Percentiles rank a stretch among this genome's conserved stretches.
Evolutionary conservation across 176 grass and related monocot genomes (phyloP).

Genomic region (Phyllostachys edulis): DNA sequence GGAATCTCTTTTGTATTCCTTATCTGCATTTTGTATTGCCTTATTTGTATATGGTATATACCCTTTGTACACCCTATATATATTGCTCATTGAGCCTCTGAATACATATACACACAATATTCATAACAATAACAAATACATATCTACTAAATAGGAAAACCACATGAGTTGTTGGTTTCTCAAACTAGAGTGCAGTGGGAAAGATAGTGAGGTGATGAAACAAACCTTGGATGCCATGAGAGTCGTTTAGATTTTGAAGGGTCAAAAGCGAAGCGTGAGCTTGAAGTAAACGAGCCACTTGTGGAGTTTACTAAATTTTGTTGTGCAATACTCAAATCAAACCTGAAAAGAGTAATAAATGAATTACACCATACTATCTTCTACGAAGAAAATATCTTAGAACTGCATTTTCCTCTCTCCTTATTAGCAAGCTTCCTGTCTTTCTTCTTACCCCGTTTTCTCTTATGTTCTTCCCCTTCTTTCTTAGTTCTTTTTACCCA

Average conservation of each 20-base stretch:
- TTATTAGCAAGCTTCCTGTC: not conserved
- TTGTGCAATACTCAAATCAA: conserved; percentile 13
- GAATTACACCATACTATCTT: conserved; percentile 8
- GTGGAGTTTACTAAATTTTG: not conserved
- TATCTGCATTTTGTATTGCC: no score
- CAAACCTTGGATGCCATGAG: conserved; percentile 77
- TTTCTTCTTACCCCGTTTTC: not conserved
- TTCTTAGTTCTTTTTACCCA: not conserved
- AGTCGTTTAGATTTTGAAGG: conserved; percentile 66
- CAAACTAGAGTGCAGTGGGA: not conserved
- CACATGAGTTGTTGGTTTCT: not conserved
- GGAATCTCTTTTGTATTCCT: no score
- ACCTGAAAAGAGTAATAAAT: conserved; percentile 21
- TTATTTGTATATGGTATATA: no score
- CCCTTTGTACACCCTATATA: no score
- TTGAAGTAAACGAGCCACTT: conserved; percentile 9
- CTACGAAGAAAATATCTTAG: not conserved
- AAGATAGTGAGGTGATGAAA: not conserved
- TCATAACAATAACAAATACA: not conserved
- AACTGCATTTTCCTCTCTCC: not conserved
- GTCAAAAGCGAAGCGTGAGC: conserved; percentile 42
- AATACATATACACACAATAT: no score
- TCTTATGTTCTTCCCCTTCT: not conserved
- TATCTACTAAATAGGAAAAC: conserved; percentile 1
- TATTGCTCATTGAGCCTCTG: no score